These are phyloP conservation scores for Saitozyma sp. DNA, from an alignment of 768 basidiomycete species.

Conservation along the genomic window DNA sequence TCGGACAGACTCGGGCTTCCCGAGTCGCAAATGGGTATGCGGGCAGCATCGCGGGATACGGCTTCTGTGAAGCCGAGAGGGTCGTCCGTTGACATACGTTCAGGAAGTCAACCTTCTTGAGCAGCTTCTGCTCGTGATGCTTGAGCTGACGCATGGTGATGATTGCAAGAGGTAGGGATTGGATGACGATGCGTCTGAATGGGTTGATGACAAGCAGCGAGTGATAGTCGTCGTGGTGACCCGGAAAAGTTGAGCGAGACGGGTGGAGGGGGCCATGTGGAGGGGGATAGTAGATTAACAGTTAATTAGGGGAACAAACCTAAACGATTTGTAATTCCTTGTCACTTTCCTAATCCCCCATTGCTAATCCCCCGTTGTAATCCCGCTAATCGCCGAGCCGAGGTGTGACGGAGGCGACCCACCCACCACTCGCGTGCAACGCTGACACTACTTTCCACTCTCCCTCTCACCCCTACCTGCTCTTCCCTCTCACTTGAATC, in stretches of 20 bases:
- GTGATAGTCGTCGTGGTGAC: not conserved
- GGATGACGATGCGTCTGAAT: no score
- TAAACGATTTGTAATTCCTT: not conserved
- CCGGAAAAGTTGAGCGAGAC: not conserved
- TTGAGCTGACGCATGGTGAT: conserved; percentile 79
- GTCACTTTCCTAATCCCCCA: not conserved
- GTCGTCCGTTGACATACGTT: conserved; percentile 60
- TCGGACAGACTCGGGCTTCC: not conserved
- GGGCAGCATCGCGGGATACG: not conserved
- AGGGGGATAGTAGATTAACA: not conserved
- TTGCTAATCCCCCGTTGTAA: not conserved
- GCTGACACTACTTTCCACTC: no score
- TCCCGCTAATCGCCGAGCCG: no score
- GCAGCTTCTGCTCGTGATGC: conserved; percentile 89
- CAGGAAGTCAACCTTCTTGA: conserved; percentile 96
- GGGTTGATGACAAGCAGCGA: conserved; percentile 2
- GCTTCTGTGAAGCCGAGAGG: not conserved
- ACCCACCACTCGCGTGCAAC: no score
- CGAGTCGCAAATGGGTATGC: not conserved
- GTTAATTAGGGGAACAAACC: not conserved
- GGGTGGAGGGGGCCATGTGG: conserved; percentile 1
- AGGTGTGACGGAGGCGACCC: no score
- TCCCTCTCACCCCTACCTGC: no score
- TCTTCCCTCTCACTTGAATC: no score
- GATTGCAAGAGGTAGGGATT: not conserved